phyloP scores from a whole-genome alignment of 305 asterid genomes.

The Fraxinus nigra region DNA sequence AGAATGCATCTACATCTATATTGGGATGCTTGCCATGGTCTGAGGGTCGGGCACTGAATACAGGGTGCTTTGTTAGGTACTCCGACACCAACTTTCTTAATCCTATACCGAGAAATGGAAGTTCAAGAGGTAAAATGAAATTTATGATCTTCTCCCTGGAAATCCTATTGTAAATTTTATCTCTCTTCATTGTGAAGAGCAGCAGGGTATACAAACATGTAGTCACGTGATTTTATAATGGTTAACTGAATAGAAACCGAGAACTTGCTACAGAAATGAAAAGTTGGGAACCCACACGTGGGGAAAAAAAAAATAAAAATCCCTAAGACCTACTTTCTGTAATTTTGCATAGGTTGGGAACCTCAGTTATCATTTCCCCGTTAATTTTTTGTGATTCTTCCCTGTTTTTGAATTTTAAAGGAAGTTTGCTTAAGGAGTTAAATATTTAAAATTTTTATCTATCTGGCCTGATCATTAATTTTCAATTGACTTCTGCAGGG shows the following conservation, averaged over 20 bases:
- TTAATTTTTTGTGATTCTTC: not conserved
- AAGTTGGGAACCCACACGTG: not conserved
- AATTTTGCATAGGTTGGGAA: not conserved
- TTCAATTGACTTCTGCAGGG: constrained; percentile 31
- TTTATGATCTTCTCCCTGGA: not conserved
- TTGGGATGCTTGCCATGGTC: constrained; percentile 51
- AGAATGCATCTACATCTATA: constrained; percentile 43
- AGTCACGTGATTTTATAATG: not conserved
- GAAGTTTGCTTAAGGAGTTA: not conserved
- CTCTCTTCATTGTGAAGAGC: not conserved
- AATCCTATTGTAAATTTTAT: not conserved
- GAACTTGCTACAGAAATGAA: not conserved
- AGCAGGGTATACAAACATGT: not conserved
- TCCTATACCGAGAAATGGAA: constrained; percentile 38
- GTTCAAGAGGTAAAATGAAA: constrained; percentile 35
- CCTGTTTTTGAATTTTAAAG: not conserved
- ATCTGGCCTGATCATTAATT: not conserved
- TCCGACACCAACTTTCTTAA: constrained; percentile 52
- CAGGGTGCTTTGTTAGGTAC: constrained; percentile 61
- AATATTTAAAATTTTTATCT: not conserved
- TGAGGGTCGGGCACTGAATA: constrained; percentile 53
- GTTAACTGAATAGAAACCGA: not conserved
- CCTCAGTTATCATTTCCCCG: not conserved
- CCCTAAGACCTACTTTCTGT: no score
- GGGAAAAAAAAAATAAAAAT: no score